Base-by-base conservation (phyloP, 768 basidiomycete species). In the Mycena belliarum region DNA sequence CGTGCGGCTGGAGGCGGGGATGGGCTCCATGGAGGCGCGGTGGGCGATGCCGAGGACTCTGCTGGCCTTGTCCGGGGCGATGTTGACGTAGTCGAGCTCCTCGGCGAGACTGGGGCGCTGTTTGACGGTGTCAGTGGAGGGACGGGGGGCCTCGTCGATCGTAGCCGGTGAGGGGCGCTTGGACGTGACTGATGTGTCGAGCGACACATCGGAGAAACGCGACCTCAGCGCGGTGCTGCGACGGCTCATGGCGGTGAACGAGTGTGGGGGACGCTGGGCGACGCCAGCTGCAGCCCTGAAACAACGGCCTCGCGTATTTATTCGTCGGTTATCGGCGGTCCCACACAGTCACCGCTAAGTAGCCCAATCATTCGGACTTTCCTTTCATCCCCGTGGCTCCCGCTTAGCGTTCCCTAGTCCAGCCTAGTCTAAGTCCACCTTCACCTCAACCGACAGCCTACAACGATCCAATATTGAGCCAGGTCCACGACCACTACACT, bases 11-110 rank as follows among this genome's bases (percentile, higher is more conserved):
- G 87, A 86, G 24, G 85, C 89, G 49, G 90, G 89, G 64, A 92
- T 88, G 61, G 91, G 91, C 68, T 92, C 90, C 91, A 93, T 93
- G 51, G 86, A 48, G 0, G 88, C 81, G 61, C 85, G 80, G 70
- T 91, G 90, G 46, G 78, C 75, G 65, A 92, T 86, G 62, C 89
- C 91, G 41, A 92, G 82, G 51, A 92, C 79, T 61, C 89, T 81
- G 23, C 89, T 86, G 23, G 91, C 88, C 73, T 92, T 92, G 73
- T 91, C 88, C 25, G 79, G 7, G 21, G 40, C 7, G 32, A 85
- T 72, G 63, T 82, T 84, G 66, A 89, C 87, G 73, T 88, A 91
- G 77, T 89, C 87, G 52, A 87, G 80, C 68, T 88, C 87, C 74
- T 89, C 85, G 25, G 83, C 83, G 55, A 89, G 84, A 55, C 77